Evolutionary conservation across 2,329 filamentous ascomycete genomes (phyloP).

Genomic region (Colletotrichum australisinense): DNA sequence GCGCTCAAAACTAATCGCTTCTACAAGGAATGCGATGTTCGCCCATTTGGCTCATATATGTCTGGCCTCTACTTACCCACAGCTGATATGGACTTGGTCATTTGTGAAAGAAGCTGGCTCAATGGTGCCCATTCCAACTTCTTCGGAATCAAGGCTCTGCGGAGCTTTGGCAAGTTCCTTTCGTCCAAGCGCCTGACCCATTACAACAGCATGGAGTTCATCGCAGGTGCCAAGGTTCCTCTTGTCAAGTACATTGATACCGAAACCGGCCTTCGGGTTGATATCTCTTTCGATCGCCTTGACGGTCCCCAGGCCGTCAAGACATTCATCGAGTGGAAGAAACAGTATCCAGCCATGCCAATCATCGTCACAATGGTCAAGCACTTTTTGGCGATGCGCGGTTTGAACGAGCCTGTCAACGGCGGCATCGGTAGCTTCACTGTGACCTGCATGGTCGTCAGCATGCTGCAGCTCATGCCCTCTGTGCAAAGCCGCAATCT

Average conservation of each 20-base stretch:
- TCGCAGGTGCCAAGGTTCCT: conserved; percentile 84
- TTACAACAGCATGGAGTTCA: conserved; percentile 71
- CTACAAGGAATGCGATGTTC: conserved; percentile 72
- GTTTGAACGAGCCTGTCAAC: conserved; percentile 89
- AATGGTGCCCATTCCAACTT: conserved; percentile 54
- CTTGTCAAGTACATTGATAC: conserved; percentile 91
- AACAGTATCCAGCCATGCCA: conserved; percentile 84
- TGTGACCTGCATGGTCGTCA: conserved; percentile 92
- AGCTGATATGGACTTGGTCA: conserved; percentile 94
- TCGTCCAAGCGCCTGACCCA: conserved; percentile 66
- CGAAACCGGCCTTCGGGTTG: conserved; percentile 83
- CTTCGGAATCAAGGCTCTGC: conserved; percentile 70
- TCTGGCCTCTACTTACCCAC: conserved; percentile 78
- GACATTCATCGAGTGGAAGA: conserved; percentile 85
- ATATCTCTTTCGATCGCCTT: conserved; percentile 94
- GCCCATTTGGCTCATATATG: conserved; percentile 93
- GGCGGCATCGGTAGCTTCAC: conserved; percentile 95
- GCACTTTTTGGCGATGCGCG: conserved; percentile 90
- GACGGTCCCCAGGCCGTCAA: conserved; percentile 83
- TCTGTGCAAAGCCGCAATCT: conserved; percentile 72
- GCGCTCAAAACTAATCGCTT: conserved; percentile 64
- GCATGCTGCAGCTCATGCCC: conserved; percentile 85
- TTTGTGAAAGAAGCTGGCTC: conserved; percentile 63
- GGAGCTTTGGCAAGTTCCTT: conserved; percentile 72
- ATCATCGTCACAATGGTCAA: conserved; percentile 89